Base-by-base conservation (phyloP, 768 basidiomycete genomes). In the Macrolepiota dolichaula region DNA sequence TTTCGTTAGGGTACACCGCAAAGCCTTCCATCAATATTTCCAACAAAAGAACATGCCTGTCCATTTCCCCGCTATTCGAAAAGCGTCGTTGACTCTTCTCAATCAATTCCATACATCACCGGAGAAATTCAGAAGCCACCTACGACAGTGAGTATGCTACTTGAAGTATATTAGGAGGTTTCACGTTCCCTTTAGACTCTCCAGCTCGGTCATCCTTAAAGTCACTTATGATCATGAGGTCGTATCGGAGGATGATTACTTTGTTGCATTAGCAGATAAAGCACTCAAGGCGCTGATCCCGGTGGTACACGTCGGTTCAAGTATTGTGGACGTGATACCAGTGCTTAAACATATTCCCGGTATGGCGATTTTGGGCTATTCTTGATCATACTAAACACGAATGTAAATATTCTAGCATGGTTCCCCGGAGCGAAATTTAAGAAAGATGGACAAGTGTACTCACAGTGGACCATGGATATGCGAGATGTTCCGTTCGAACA, bases 201-300 rank as follows among this genome's bases (percentile, higher is more conserved):
- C 72, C 1, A 72, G 71, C 15, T 67, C 74, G 3, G 61, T 77
- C 27, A 73, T 77, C n/a, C 68, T 82, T 54, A 72, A 71, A 36
- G 65, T 78, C 9, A 67, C 71, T 0, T 81, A 82, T 44, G 80
- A 80, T 0, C 77, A 79, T 59, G 65, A 74, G 15, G 70, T 76
- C 13, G 60, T 72, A 59, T 63, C 72, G 1, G 68, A 63, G 24
- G 63, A 76, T 0, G 80, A 82, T 55, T 74, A 70, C 15, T 74
- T 78, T 58, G 64, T 79, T 19, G 63, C 57, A 12, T 56, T 73
- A 37, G 72, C 70, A 1, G 63, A 74, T 7, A 64, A 65, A 6
- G 65, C 65, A 15, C 64, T 72, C 57, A 32, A 49, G 6, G 57
- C 63, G 12, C 3, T 75, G n/a, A 1, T 66, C 12, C 67, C 67